Conservation (phyloP, 2,329 filamentous ascomycete genomes). For the Ophiostoma ips region DNA sequence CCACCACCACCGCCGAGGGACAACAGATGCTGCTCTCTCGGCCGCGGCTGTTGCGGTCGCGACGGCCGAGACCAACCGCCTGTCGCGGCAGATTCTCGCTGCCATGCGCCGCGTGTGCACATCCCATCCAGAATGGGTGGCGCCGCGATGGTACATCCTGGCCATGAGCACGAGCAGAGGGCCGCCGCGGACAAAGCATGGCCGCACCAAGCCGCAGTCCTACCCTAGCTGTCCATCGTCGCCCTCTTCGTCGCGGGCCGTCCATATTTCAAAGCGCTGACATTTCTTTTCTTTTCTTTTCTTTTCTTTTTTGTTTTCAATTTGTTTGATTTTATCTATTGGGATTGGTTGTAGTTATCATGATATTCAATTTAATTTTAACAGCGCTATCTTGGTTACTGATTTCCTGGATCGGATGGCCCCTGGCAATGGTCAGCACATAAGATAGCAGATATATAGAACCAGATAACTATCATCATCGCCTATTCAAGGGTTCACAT, state of each 20-base stretch:
- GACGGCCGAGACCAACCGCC: slow-evolving; percentile 19
- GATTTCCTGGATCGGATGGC: no score
- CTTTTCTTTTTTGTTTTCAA: background rate
- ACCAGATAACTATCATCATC: no score
- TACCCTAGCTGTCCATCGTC: background rate
- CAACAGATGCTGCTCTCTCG: background rate
- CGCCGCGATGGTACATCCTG: slow-evolving; percentile 25
- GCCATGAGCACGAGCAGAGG: background rate
- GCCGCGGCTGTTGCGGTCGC: background rate
- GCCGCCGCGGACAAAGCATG: background rate
- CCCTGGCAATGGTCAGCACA: no score
- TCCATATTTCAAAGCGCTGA: background rate
- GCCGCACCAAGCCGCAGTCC: background rate
- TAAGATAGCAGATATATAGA: no score
- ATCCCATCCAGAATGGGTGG: slow-evolving; percentile 18
- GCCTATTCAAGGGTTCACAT: slow-evolving; percentile 31
- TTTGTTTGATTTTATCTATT: background rate
- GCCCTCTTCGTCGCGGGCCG: background rate
- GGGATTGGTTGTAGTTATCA: background rate
- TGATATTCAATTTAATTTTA: background rate
- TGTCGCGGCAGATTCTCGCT: slow-evolving; percentile 21
- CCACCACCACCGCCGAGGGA: no score
- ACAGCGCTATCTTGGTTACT: no score
- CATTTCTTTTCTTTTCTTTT: slow-evolving; percentile 12
- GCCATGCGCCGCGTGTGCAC: slow-evolving; percentile 6